These are phyloP conservation scores for Boletus barrowsii DNA, from an alignment of 768 basidiomycete genomes.

Conservation along the genomic window DNA sequence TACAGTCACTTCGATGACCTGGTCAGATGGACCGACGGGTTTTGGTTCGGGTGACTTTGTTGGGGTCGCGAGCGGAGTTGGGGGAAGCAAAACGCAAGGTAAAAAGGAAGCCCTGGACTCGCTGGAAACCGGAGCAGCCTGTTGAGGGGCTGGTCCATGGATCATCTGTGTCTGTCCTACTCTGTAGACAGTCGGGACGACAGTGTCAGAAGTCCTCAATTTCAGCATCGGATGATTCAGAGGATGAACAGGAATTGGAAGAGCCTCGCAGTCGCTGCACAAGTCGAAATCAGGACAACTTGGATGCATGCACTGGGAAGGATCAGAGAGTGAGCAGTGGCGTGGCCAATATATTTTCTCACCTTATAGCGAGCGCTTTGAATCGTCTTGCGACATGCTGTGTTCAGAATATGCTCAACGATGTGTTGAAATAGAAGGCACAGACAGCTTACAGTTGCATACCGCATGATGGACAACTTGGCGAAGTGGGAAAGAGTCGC, in stretches of 20 bases:
- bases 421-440: no score
- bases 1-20: not conserved
- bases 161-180: slow-evolving; percentile 16
- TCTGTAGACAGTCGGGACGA: slow-evolving; percentile 43
- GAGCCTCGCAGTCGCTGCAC: slow-evolving; percentile 74
- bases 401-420: not conserved
- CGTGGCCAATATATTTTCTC: slow-evolving; percentile 1
- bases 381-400: slow-evolving; percentile 51
- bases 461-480: slow-evolving; percentile 48
- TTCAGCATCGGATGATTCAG: slow-evolving; percentile 70
- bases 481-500: slow-evolving; percentile 19
- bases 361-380: slow-evolving; percentile 73
- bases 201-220: slow-evolving; percentile 52
- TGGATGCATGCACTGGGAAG: slow-evolving; percentile 71
- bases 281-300: slow-evolving; percentile 80
- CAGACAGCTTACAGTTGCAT: slow-evolving; percentile 47
- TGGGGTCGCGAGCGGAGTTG: not conserved
- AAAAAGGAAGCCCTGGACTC: not conserved
- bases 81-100: not conserved
- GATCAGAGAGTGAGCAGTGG: not conserved
- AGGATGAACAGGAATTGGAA: slow-evolving; percentile 76
- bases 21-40: not conserved
- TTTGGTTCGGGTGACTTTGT: not conserved
- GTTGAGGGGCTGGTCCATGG: not conserved
- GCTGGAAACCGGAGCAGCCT: not conserved